Conservation (phyloP, 176 grass and related monocot genomes). For the Musa troglodytarum region DNA sequence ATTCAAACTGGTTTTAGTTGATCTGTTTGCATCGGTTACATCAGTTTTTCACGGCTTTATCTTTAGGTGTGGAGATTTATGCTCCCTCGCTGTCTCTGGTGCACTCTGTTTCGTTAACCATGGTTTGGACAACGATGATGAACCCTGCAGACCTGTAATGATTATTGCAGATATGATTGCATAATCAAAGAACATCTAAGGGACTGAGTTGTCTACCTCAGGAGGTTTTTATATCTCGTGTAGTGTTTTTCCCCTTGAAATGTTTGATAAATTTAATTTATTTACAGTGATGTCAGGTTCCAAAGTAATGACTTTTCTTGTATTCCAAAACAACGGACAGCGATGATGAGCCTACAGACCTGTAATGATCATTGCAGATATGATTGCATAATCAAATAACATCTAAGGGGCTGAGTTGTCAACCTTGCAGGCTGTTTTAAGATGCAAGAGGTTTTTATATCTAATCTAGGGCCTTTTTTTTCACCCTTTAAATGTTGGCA, state of each 20-base stretch:
- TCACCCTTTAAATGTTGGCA: neutral
- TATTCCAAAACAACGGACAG: neutral
- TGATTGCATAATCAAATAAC: conserved; percentile 55
- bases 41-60: no score
- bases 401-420: conserved; percentile 42
- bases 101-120: neutral
- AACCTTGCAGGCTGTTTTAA: neutral
- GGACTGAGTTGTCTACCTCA: conserved; percentile 18
- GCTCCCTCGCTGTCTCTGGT: neutral
- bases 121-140: conserved; percentile 25
- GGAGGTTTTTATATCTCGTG: no score
- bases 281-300: no score
- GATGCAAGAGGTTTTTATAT: neutral
- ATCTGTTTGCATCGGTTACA: no score
- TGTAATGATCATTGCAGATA: conserved; percentile 69
- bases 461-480: neutral
- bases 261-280: no score
- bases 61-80: no score
- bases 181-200: conserved; percentile 59
- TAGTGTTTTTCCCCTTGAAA: no score
- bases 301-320: no score
- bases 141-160: conserved; percentile 69
- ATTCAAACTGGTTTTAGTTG: no score
- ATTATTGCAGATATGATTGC: conserved; percentile 59
- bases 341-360: conserved; percentile 49